Conservation (phyloP, 345 rosid species). For the Camelina hispida region DNA sequence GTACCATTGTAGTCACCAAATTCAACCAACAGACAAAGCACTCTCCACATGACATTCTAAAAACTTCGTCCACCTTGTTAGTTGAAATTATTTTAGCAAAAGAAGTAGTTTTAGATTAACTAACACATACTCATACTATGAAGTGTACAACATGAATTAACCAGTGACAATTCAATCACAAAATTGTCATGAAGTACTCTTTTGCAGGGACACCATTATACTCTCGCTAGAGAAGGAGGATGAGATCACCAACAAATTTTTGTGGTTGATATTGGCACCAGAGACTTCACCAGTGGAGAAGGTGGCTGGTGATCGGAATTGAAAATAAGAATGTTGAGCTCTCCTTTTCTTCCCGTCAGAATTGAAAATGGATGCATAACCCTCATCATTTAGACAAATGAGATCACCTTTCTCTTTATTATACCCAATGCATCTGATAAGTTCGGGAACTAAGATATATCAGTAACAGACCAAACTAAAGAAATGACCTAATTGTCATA, state of each 20-base stretch:
- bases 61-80: slow-evolving; percentile 11
- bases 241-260: too few relatives aligned
- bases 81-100: neutral
- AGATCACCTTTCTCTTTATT: neutral
- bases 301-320: too few relatives aligned
- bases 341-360: too few relatives aligned
- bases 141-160: neutral
- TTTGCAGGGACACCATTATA: neutral
- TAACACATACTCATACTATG: slow-evolving; percentile 1
- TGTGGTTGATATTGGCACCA: too few relatives aligned
- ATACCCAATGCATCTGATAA: neutral
- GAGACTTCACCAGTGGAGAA: too few relatives aligned
- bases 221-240: neutral
- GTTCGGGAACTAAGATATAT: slow-evolving; percentile 2
- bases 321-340: too few relatives aligned
- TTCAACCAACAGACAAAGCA: too few relatives aligned
- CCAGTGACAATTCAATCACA: neutral
- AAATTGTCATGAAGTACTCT: neutral
- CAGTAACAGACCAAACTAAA: neutral
- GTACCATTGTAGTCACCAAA: too few relatives aligned
- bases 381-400: too few relatives aligned
- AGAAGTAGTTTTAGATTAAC: neutral
- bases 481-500: neutral
- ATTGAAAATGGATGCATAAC: too few relatives aligned
- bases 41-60: slow-evolving; percentile 2